A percentile compares a stretch with the other conserved stretches of the same genome.
phyloP scores from a whole-genome alignment of 768 basidiomycete genomes.

The Termitomyces titanicus region DNA sequence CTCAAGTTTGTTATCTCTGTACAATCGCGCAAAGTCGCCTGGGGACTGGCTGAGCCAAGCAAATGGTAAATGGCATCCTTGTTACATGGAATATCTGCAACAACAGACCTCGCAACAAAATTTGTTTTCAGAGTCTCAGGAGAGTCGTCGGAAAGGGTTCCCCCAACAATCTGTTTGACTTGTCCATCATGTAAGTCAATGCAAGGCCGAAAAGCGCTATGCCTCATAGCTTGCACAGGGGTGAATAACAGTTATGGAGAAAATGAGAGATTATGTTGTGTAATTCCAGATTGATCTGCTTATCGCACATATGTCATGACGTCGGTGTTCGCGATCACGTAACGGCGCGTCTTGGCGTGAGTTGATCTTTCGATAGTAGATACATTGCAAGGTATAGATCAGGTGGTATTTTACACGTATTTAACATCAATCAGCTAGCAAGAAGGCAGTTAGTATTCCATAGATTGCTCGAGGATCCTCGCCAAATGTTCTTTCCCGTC shows the following conservation, averaged over 20 bases:
- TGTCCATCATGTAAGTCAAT: conserved; percentile 95
- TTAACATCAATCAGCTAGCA: conserved; percentile 7
- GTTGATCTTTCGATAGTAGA: background rate
- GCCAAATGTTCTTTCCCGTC: conserved; percentile 83
- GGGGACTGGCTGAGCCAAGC: conserved; percentile 64
- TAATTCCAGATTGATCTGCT: background rate
- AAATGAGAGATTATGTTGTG: background rate
- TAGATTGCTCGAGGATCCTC: conserved; percentile 72
- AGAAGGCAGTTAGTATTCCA: conserved; percentile 54
- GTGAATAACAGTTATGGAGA: background rate
- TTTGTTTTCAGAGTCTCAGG: conserved; percentile 74
- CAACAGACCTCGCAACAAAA: conserved; percentile 79
- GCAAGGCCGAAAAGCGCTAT: conserved; percentile 80
- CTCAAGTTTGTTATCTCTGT: conserved; percentile 59
- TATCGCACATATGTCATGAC: too few relatives aligned
- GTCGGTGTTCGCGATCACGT: background rate
- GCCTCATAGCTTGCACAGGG: conserved; percentile 33
- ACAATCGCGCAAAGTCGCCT: conserved; percentile 76
- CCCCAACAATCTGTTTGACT: conserved; percentile 98
- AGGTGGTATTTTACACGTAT: background rate
- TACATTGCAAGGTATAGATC: background rate
- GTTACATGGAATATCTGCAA: conserved; percentile 7
- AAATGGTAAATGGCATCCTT: background rate
- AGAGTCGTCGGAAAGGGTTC: conserved; percentile 73
- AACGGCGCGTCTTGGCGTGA: background rate